Base-by-base conservation (phyloP, 1,284 basidiomycete species). In the Irpex lacteus region DNA sequence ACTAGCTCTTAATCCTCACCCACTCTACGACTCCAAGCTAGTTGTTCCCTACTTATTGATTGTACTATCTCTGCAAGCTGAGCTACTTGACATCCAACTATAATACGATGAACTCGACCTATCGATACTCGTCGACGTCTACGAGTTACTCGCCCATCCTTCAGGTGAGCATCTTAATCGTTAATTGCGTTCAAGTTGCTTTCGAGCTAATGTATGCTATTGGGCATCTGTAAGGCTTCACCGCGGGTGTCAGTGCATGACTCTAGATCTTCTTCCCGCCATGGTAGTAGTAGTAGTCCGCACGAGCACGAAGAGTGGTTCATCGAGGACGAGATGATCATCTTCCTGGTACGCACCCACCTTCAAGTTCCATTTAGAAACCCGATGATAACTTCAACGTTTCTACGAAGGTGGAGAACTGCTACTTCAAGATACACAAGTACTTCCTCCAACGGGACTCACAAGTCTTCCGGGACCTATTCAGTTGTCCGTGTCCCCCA, bases 381-480 rank as follows among this genome's bases (percentile, higher is more conserved):
- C 26, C 26, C 40, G 5, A 4, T 44, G 40, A 3, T 15, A 44
- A 11, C 15, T 11, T 15, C 2, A 44, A 18, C 15, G n/a, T 3
- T 44, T 62, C 5, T 9, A 26, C 36, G 47, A 4, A 78, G 76
- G 75, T 76, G 1, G 73, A 75, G 55, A 62, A 71, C n/a, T 64
- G 66, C 8, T 70, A 75, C 5, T 79, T 75, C 69, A 73, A 68
- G 65, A 71, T 78, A 5, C 75, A 78, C 61, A 71, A 73, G 13
- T 73, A 68, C 61, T 70, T 65, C 62, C 59, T 72, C 19, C 37
- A 21, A 18, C 67, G 70, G 2, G 69, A 72, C 34, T 72, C 70
- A 4, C 59, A 63, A 8, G 19, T 70, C 3, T 68, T 72, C 50
- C 50, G 59, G 0, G 60, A 58, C 3, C 59, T 70, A 61, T 70